These are phyloP conservation scores for Atalantia buxifolia DNA, from an alignment of 345 rosid species.

Conservation along the genomic window DNA sequence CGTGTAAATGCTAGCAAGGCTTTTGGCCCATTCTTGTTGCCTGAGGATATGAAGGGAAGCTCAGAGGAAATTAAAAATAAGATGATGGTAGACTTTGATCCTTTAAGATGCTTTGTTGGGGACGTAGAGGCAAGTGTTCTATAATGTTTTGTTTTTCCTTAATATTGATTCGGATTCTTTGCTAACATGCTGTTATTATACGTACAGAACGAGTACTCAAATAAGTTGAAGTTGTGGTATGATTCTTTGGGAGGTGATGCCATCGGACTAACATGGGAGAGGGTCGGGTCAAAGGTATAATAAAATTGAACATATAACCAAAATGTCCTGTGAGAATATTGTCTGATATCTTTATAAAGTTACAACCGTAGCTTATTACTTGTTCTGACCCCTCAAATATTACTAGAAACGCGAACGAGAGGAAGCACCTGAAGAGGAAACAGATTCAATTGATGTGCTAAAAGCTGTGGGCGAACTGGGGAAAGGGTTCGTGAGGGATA, in stretches of 20 bases:
- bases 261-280: slow-evolving; percentile 79
- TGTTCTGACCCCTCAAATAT: background rate
- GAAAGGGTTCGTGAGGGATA: slow-evolving; percentile 75
- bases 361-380: background rate
- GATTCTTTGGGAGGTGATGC: slow-evolving; percentile 87
- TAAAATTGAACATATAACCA: background rate
- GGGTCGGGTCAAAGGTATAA: slow-evolving; percentile 56
- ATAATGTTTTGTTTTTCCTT: background rate
- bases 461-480: slow-evolving; percentile 68
- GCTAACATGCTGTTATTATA: slow-evolving; percentile 6
- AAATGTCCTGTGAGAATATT: background rate
- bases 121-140: slow-evolving; percentile 63
- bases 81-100: slow-evolving; percentile 74
- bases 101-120: slow-evolving; percentile 55
- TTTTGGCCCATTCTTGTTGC: slow-evolving; percentile 53
- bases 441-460: slow-evolving; percentile 46
- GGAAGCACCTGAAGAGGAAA: slow-evolving; percentile 35
- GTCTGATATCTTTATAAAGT: background rate
- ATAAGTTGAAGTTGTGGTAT: slow-evolving; percentile 69
- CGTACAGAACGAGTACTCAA: slow-evolving; percentile 56
- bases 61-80: slow-evolving; percentile 50
- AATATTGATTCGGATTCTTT: slow-evolving; percentile 1
- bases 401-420: slow-evolving; percentile 69
- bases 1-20: slow-evolving; percentile 61
- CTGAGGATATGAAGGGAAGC: slow-evolving; percentile 55